These are phyloP conservation scores for Diaporthe citriasiana DNA, from an alignment of 2,329 filamentous ascomycete species.

Conservation along the genomic window DNA sequence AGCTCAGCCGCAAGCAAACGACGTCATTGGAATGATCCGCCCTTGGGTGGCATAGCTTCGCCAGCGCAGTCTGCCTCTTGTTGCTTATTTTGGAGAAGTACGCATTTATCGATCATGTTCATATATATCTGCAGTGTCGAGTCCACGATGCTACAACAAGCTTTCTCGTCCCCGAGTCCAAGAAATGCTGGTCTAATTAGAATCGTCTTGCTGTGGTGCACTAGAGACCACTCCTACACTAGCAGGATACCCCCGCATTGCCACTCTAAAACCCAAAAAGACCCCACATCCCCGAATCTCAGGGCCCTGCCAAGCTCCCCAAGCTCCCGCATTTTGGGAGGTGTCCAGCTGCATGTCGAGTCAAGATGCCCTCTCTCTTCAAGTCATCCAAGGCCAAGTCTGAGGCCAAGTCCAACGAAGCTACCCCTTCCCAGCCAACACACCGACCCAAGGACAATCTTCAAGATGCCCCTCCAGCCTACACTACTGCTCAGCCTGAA, in stretches of 20 bases:
- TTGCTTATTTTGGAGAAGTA: neutral
- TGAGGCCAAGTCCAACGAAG: neutral
- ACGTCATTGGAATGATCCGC: slow-evolving; percentile 8
- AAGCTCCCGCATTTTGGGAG: too few species aligned
- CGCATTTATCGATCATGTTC: neutral
- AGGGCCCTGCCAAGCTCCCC: slow-evolving; percentile 10
- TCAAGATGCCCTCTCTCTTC: slow-evolving; percentile 30
- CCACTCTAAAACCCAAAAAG: neutral
- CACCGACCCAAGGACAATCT: neutral
- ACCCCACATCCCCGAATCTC: slow-evolving; percentile 2
- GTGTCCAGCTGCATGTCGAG: too few species aligned
- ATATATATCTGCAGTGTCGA: slow-evolving; percentile 3
- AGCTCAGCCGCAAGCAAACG: neutral
- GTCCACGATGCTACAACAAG: neutral
- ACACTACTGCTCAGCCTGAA: neutral
- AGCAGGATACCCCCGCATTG: neutral
- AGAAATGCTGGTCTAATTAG: neutral
- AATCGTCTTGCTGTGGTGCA: neutral
- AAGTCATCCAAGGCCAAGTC: slow-evolving; percentile 13
- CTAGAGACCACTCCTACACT: neutral
- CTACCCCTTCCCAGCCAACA: slow-evolving; percentile 2
- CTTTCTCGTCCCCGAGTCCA: neutral
- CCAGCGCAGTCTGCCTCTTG: neutral
- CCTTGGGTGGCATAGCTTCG: neutral
- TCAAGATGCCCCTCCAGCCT: slow-evolving; percentile 1